Conservation (phyloP, 495 filamentous ascomycete genomes). For the Hapsidospora chrysogenum region DNA sequence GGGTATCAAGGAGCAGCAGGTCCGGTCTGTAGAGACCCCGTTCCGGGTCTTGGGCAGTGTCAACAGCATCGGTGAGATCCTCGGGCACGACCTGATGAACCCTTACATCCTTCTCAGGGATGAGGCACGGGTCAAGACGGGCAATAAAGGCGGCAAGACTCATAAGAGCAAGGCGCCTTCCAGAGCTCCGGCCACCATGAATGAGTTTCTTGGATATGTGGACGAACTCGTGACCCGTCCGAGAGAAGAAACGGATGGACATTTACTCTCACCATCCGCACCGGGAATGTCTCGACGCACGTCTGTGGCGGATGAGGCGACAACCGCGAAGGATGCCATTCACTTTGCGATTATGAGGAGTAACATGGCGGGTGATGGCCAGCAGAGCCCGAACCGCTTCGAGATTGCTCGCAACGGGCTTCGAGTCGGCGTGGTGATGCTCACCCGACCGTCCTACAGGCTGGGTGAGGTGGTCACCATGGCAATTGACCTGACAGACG, state of each 20-base stretch:
- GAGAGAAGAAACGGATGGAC: conserved; percentile 30
- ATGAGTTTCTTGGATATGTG: conserved; percentile 63
- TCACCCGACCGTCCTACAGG: conserved; percentile 81
- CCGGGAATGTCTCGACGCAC: conserved; percentile 35
- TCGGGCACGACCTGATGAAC: conserved; percentile 76
- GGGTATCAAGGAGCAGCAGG: conserved; percentile 56
- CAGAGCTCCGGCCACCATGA: conserved; percentile 13
- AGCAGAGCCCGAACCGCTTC: conserved; percentile 68
- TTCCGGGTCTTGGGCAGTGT: conserved; percentile 90
- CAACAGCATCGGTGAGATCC: conserved; percentile 46
- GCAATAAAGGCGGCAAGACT: conserved; percentile 19
- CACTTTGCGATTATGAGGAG: conserved; percentile 74
- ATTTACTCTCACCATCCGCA: conserved; percentile 54
- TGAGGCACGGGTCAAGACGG: conserved; percentile 45
- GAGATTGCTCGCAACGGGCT: conserved; percentile 81
- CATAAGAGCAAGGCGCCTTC: conserved; percentile 3
- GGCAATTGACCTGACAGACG: conserved; percentile 62
- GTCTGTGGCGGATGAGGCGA: conserved; percentile 24
- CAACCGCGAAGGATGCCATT: conserved; percentile 62
- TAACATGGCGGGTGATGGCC: conserved; percentile 41
- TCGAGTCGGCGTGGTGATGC: conserved; percentile 71
- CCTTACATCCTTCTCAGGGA: conserved; percentile 85
- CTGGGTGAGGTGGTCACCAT: conserved; percentile 74
- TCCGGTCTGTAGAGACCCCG: conserved; percentile 82
- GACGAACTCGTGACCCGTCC: conserved; percentile 58